Conservation (phyloP, 2,329 filamentous ascomycete genomes). For the Aaosphaeria pasadenensis region DNA sequence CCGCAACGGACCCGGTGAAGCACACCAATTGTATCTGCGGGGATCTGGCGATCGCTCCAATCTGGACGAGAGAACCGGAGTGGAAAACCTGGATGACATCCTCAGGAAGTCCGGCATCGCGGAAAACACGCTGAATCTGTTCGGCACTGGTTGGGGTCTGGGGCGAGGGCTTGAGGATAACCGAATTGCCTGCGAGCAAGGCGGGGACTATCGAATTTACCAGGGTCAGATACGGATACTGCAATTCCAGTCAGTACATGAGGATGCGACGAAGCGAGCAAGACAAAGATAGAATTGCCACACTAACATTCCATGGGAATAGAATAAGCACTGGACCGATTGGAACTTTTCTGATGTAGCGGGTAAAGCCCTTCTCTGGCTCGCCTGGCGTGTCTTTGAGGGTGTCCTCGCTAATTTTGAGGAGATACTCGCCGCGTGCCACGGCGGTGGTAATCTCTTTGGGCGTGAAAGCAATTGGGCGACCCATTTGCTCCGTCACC, state of each 20-base stretch:
- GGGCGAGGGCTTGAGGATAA: constrained; percentile 91
- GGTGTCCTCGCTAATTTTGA: constrained; percentile 76
- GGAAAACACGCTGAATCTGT: constrained; percentile 73
- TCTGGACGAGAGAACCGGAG: constrained; percentile 71
- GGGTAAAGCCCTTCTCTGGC: constrained; percentile 80
- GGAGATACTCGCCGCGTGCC: constrained; percentile 78
- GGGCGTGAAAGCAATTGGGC: constrained; percentile 81
- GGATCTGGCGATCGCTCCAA: constrained; percentile 75
- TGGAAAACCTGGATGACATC: constrained; percentile 93
- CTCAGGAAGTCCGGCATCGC: constrained; percentile 74
- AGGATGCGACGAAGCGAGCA: not conserved
- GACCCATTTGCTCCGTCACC: constrained; percentile 91
- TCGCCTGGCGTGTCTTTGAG: constrained; percentile 81
- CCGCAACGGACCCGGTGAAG: constrained; percentile 91
- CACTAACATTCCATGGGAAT: constrained; percentile 91
- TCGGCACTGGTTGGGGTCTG: constrained; percentile 93
- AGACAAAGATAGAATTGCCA: constrained; percentile 5
- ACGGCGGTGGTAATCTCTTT: constrained; percentile 84
- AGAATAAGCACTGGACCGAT: constrained; percentile 85
- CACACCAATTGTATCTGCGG: constrained; percentile 77
- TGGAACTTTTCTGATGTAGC: constrained; percentile 84
- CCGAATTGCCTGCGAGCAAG: constrained; percentile 83
- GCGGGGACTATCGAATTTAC: constrained; percentile 91
- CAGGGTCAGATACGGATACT: constrained; percentile 94
- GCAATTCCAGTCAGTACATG: constrained; percentile 15